Conservation (phyloP, 345 rosid species). For the Kernera saxatilis region DNA sequence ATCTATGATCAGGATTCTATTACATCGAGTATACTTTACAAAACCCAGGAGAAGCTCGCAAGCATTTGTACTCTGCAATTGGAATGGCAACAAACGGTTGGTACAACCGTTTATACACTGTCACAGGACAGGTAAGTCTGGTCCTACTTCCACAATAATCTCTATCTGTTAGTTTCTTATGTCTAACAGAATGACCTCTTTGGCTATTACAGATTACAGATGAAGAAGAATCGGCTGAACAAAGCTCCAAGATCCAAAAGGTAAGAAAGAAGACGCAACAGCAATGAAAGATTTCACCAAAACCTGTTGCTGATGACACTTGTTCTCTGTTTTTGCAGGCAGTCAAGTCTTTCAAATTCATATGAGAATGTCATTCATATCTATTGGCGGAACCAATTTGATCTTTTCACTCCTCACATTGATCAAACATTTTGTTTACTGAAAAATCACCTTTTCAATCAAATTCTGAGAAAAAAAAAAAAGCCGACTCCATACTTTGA, state of each 20-base stretch:
- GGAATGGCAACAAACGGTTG: conserved; percentile 92
- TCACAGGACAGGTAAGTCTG: conserved; percentile 69
- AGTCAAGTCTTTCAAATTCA: conserved; percentile 71
- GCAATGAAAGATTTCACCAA: not conserved
- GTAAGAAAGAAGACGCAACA: conserved; percentile 25
- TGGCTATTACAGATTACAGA: conserved; percentile 51
- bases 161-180: not conserved
- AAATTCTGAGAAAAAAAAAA: not conserved
- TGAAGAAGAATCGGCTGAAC: conserved; percentile 58
- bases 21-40: conserved; percentile 86
- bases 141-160: not conserved
- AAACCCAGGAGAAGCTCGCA: conserved; percentile 75
- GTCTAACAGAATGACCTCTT: not conserved
- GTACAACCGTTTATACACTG: conserved; percentile 87
- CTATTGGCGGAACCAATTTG: not conserved
- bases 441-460: conserved; percentile 6
- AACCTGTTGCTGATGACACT: not conserved
- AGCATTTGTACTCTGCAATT: conserved; percentile 65
- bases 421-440: conserved; percentile 20
- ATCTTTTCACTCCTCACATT: not conserved
- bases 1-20: conserved; percentile 51
- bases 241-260: conserved; percentile 62
- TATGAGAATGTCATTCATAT: conserved; percentile 31
- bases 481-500: conserved; percentile 20
- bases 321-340: conserved; percentile 41